Base-by-base conservation (phyloP, 805 yeast genomes). In the Brettanomyces bruxellensis region DNA sequence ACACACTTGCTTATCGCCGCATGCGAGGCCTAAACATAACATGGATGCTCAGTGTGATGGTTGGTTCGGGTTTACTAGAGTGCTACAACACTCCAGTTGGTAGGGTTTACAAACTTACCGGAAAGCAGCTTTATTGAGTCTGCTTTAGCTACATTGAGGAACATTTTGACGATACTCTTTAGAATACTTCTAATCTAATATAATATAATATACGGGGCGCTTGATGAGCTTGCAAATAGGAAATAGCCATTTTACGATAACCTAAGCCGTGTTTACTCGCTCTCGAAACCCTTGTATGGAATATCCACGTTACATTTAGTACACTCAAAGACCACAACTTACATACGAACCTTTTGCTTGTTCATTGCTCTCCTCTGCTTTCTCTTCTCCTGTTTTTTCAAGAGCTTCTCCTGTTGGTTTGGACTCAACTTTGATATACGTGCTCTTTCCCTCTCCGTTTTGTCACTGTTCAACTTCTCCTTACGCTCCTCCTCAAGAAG, bases 351-450 rank as follows among this genome's bases (percentile, higher is more conserved):
- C 58, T 73, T 79, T 66, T 83, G 82, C 66, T 78, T 80, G 66
- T 75, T 81, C 67, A 70, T 74, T 61, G 69, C 68, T 67, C 86
- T 86, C 70, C 88, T 81, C 61, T 82, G 86, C 65, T 81, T 87
- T 71, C 83, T 87, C 55, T 86, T 95, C 54, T 72, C 71, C 64
- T 83, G 87, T 69, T 83, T 86, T 69, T 79, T 81, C 53, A 85
- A 91, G 39, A 76, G 64, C 68, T 84, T 86, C 54, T 80, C 80
- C 68, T 85, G 93, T 61, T 84, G 93, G 57, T 82, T 88, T 50
- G 87, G 83, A 41, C 83, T 72, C 59, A 85, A 67, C 53, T 72
- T 73, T 53, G 83, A 83, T 66, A 78, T 80, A 56, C 77, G 79
- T 56, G 76, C 76, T 58, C 76, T 82, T 56, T 76, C 80, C 51